phyloP scores from a whole-genome alignment of 2,329 filamentous ascomycete species.

The Claviceps monticola region DNA sequence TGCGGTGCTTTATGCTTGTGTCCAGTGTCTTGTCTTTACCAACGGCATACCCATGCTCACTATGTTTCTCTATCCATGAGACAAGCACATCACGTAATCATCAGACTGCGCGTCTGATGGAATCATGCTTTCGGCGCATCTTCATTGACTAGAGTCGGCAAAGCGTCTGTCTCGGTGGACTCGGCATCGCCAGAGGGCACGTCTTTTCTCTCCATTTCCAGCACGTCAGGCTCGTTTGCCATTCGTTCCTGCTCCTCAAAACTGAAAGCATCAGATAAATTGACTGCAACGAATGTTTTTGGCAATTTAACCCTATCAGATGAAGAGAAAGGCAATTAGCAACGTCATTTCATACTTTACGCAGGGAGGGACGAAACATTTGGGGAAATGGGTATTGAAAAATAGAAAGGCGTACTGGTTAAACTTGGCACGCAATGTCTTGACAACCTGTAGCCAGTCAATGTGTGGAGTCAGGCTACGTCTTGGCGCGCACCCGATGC shows the following conservation, averaged over 20 bases:
- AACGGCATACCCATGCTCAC: neutral
- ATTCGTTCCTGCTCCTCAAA: constrained; percentile 43
- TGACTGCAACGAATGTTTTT: constrained; percentile 52
- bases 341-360: neutral
- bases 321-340: neutral
- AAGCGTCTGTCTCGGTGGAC: neutral
- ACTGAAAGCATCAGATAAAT: constrained; percentile 47
- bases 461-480: constrained; percentile 80
- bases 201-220: constrained; percentile 34
- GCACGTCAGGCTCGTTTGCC: constrained; percentile 29
- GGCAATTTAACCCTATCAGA: constrained; percentile 45
- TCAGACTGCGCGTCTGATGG: neutral
- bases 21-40: no score
- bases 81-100: neutral
- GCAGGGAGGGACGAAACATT: neutral
- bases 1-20: no score
- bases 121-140: neutral
- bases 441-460: constrained; percentile 95
- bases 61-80: neutral
- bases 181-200: constrained; percentile 9
- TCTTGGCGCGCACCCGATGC: constrained; percentile 85
- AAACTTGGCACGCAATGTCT: constrained; percentile 87
- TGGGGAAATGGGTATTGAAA: neutral
- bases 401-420: constrained; percentile 52
- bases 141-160: neutral